A percentile compares a stretch with the other conserved stretches of the same genome.
phyloP scores from a whole-genome alignment of 768 basidiomycete genomes.

The Chalciporus piperatus region DNA sequence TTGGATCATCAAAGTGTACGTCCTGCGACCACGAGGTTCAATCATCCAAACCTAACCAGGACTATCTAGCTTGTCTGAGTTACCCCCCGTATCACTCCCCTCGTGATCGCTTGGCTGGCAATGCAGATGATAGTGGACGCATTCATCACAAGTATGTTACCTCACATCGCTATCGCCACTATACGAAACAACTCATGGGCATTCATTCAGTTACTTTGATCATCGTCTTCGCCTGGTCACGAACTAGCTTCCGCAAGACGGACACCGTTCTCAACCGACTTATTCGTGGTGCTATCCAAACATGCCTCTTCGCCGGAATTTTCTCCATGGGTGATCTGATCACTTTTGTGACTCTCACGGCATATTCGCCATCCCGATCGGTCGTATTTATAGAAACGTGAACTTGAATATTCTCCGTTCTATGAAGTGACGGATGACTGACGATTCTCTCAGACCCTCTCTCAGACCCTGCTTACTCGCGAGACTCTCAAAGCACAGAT shows the following conservation, averaged over 20 bases:
- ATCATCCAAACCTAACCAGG: not conserved
- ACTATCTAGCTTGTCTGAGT: conserved; percentile 38
- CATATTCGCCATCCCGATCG: conserved; percentile 40
- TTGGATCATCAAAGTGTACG: conserved; percentile 42
- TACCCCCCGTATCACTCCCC: conserved; percentile 39
- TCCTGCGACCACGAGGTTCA: not conserved
- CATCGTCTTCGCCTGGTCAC: conserved; percentile 37
- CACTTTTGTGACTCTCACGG: conserved; percentile 30
- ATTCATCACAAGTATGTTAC: conserved; percentile 39
- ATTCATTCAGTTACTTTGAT: conserved; percentile 17
- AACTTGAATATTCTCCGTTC: conserved; percentile 35
- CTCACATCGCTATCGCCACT: too few species aligned
- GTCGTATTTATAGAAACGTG: conserved; percentile 44
- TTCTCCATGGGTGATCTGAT: conserved; percentile 53
- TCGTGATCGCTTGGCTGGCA: conserved; percentile 46
- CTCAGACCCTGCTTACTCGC: conserved; percentile 7
- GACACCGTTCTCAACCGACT: conserved; percentile 53
- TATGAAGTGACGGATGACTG: not conserved
- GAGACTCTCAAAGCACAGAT: not conserved
- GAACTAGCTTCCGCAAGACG: conserved; percentile 51
- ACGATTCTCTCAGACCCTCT: not conserved
- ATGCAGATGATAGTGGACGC: conserved; percentile 45
- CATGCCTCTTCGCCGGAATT: conserved; percentile 49
- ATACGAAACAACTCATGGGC: too few species aligned
- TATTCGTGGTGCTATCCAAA: conserved; percentile 54